Evolutionary conservation across 495 filamentous ascomycete species (phyloP).

Genomic region (Neurospora hispaniola): DNA sequence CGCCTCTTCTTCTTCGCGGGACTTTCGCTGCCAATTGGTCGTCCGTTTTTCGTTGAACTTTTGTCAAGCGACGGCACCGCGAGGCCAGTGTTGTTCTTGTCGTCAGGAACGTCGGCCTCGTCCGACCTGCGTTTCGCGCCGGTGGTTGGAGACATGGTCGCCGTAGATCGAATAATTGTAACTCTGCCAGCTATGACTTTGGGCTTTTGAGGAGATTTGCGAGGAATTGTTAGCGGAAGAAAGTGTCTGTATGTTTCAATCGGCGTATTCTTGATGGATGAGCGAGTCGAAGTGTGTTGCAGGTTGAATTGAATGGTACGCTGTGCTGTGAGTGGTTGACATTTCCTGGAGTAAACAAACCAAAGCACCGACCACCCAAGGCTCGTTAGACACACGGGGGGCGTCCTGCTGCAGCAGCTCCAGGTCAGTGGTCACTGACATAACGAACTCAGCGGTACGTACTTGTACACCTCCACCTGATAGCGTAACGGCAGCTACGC

Average conservation of each 20-base stretch:
- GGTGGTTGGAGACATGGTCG: conserved; percentile 43
- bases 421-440: neutral
- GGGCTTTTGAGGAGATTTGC: neutral
- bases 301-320: conserved; percentile 2
- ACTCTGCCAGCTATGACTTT: neutral
- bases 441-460: neutral
- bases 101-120: conserved; percentile 26
- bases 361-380: conserved; percentile 5
- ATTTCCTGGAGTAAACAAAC: conserved; percentile 28
- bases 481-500: neutral
- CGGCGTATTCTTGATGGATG: neutral
- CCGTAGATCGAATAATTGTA: neutral
- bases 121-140: conserved; percentile 53
- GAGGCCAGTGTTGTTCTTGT: conserved; percentile 18
- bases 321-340: conserved; percentile 20
- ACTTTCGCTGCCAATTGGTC: conserved; percentile 39
- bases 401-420: neutral
- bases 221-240: neutral
- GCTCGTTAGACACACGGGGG: neutral
- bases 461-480: neutral
- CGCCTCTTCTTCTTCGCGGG: conserved; percentile 51
- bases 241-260: neutral
- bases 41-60: conserved; percentile 27
- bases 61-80: conserved; percentile 7
- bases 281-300: conserved; percentile 7